Base-by-base conservation (phyloP, 2,329 filamentous ascomycete genomes). In the Diaporthe citrichinensis region DNA sequence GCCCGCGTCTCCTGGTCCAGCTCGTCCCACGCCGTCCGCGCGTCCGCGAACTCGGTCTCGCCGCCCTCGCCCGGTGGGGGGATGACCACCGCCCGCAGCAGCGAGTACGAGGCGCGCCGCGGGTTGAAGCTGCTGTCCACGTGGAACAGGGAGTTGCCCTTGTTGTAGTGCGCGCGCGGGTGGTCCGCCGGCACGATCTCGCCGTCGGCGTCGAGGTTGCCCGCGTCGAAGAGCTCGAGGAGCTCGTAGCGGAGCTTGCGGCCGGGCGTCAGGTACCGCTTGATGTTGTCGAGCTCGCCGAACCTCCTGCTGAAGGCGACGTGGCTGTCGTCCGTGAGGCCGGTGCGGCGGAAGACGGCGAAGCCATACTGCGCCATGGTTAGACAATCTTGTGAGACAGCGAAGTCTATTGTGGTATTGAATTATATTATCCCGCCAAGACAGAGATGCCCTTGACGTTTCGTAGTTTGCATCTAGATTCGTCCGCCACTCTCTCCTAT, bases 81-180 rank as follows among this genome's bases (percentile, higher is more conserved):
- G 10, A 91, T 83, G 74, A 84, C 81, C 39, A 86, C 85, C 4
- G 89, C 89, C 6, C 85, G 84, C 0, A 91, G 84, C 15, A 91
- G 82, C 10, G 87, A 90, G 81, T 87, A 89, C 2, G 85, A 85
- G 0, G 88, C 87, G 34, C 90, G 85, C 3, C 87, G 87, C 10
- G 88, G 87, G 78, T 91, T 90, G 82, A 89, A 91, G 31, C 86
- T 87, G 25, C 86, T 88, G 80, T 91, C 89, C 17, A 86, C 86
- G 76, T 91, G 90, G 81, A 89, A 91, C 17, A 90, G 83, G 2
- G 80, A 81, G 78, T 91, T 90, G 46, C 86, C 88, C 80, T 80
- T 72, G 77, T 84, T 85, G 75, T 83, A 82, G 65, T 86, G 83
- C 17, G 83, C 82, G 31, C 87, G 84, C 28, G 85, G 82, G 72